phyloP scores from a whole-genome alignment of 192 early-diverging fungal genomes.

The Chytriomyces sp. region DNA sequence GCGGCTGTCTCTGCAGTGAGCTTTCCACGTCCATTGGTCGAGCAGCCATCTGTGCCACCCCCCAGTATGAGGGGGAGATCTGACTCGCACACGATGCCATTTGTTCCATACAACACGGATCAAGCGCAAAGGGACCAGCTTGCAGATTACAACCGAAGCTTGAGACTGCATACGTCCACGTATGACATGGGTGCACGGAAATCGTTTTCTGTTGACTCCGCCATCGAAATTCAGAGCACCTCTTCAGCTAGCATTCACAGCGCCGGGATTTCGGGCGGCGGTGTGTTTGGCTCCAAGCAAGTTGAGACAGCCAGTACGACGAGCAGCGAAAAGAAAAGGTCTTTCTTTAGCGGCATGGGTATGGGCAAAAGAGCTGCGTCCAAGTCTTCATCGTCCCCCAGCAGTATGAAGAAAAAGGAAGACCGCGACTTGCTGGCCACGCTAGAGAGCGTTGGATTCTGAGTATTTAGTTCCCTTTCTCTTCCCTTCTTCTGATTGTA shows the following conservation, averaged over 20 bases:
- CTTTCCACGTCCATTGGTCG: too few species aligned
- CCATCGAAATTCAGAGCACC: not conserved
- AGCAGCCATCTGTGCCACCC: too few species aligned
- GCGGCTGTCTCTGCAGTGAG: too few species aligned
- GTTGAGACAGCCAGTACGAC: not conserved
- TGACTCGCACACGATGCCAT: not conserved
- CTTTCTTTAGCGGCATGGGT: not conserved
- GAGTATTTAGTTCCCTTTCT: too few species aligned
- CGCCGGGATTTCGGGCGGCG: not conserved
- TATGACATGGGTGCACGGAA: not conserved
- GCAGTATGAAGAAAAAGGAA: not conserved
- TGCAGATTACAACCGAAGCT: not conserved
- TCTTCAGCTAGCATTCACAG: not conserved
- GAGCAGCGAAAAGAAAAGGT: not conserved
- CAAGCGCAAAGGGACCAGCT: not conserved
- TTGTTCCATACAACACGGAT: not conserved
- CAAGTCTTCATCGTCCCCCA: not conserved
- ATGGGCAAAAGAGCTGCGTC: too few species aligned
- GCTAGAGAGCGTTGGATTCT: not conserved
- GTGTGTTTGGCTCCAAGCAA: not conserved
- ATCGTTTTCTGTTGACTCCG: not conserved
- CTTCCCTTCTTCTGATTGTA: too few species aligned
- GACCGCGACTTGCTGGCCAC: not conserved
- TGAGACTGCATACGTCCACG: not conserved
- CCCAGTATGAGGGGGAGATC: not conserved